Conservation (phyloP, 2,329 filamentous ascomycete species). For the Aureobasidium sp. region DNA sequence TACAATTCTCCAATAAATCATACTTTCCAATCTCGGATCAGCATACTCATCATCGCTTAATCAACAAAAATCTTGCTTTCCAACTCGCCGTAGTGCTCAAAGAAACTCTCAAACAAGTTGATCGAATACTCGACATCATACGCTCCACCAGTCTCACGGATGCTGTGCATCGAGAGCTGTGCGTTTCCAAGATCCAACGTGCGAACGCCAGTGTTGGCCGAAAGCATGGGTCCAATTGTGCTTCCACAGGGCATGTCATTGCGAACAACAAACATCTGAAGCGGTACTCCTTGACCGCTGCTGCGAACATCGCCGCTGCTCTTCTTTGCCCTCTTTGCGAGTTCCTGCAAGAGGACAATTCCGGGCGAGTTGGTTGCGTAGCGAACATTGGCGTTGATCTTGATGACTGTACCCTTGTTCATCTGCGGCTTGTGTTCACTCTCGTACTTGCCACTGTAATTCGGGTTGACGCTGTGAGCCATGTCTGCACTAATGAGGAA, state of each 20-base stretch:
- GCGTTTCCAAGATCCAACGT: slow-evolving; percentile 91
- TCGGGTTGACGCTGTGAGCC: slow-evolving; percentile 93
- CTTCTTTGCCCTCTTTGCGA: slow-evolving; percentile 53
- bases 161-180: slow-evolving; percentile 94
- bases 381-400: slow-evolving; percentile 94
- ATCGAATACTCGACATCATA: slow-evolving; percentile 82
- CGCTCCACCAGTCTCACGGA: slow-evolving; percentile 82
- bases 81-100: slow-evolving; percentile 71
- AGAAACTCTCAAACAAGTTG: slow-evolving; percentile 79
- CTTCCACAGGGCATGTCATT: slow-evolving; percentile 93
- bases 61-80: slow-evolving; percentile 39
- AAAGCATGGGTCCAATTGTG: slow-evolving; percentile 92
- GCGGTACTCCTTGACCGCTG: slow-evolving; percentile 58
- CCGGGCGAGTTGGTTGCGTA: slow-evolving; percentile 96
- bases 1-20: background rate
- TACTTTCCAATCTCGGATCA: background rate
- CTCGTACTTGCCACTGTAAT: slow-evolving; percentile 90
- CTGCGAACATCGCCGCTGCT: slow-evolving; percentile 35
- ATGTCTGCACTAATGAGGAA: slow-evolving; percentile 96
- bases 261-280: slow-evolving; percentile 91
- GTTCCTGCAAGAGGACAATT: slow-evolving; percentile 85
- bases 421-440: slow-evolving; percentile 82
- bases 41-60: background rate
- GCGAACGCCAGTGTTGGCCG: slow-evolving; percentile 73
- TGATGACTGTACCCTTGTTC: slow-evolving; percentile 94